Evolutionary conservation across 2,329 filamentous ascomycete species (phyloP), one percentile per base, ranked within the genome.

Genomic region (Phyllosticta citriasiana): DNA sequence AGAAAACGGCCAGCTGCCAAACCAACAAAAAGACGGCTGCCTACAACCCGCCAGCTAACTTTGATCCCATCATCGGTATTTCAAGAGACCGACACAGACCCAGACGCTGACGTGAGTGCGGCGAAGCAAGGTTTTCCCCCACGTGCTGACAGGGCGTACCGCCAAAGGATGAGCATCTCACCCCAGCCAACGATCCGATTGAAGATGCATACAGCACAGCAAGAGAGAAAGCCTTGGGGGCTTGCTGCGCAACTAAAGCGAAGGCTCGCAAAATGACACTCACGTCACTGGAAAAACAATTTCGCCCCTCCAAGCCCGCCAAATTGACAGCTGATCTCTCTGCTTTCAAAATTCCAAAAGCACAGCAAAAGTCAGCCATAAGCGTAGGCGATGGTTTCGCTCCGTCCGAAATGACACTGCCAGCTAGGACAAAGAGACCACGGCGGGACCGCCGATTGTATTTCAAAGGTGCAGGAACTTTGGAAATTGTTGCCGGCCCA

Each of bases 1-100:
- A n/a, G 40, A n/a, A 16, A 47, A n/a, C 14, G 40, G 3, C 40
- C 10, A 9, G 7, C 6, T 47, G 40, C n/a, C 40, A 47, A 47
- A n/a, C 40, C 25, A 35, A 52, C 63, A 63, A 68, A 65, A 65
- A 66, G 65, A 63, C 55, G 63, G 19, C 58, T 69, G 33, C 66
- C 68, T 60, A 64, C 69, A 52, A 65, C 68, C 58, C 40, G n/a
- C 40, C 63, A 67, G 53, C 70, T 73, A 52, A 62, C 67, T 30
- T 57, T 72, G 25, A 58, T 69, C 26, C 68, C 69, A 57, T 68
- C 67, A 2, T 57, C 54, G 10, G 24, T 62, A 26, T 54, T 25
- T 62, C 25, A 58, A 61, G 47, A 54, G 9, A 26, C 47, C 10
- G 12, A 53, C 10, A 24, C 22, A 33, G 51, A 61, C 55, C 47